A percentile compares a stretch with the other conserved stretches of the same genome.
Evolutionary conservation across 495 filamentous ascomycete genomes (phyloP).

Genomic region (Hypoxylon lenormandii): DNA sequence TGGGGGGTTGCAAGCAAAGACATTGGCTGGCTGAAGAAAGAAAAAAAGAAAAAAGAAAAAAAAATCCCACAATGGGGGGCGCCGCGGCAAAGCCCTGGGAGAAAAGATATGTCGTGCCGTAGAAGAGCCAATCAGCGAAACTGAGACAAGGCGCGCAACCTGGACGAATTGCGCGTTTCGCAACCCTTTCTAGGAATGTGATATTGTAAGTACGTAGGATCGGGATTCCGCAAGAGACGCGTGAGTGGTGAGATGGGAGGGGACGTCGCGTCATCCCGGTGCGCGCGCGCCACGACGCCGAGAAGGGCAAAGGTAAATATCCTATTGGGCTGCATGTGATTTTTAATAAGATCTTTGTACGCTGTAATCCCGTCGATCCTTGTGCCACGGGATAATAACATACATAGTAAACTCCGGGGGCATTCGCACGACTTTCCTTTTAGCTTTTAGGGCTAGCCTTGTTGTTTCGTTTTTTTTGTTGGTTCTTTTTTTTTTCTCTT

Average conservation of each 20-base stretch:
- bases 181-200: slow-evolving; percentile 12
- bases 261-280: slow-evolving; percentile 42
- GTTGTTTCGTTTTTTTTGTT: too few species aligned
- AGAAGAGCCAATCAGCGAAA: slow-evolving; percentile 28
- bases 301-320: slow-evolving; percentile 35
- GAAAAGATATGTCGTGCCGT: slow-evolving; percentile 22
- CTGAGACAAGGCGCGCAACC: slow-evolving; percentile 6
- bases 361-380: slow-evolving; percentile 26
- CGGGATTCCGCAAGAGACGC: slow-evolving; percentile 28
- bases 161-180: slow-evolving; percentile 41
- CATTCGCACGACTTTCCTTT: slow-evolving; percentile 16
- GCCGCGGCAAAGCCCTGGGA: too few species aligned
- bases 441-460: slow-evolving; percentile 37
- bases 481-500: too few species aligned
- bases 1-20: slow-evolving; percentile 13
- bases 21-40: slow-evolving; percentile 44
- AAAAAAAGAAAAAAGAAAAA: neutral
- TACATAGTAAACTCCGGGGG: slow-evolving; percentile 18
- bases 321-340: slow-evolving; percentile 37
- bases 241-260: slow-evolving; percentile 11
- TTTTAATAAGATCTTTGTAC: slow-evolving; percentile 12
- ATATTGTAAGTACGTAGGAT: slow-evolving; percentile 10
- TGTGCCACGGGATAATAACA: slow-evolving; percentile 28
- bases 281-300: slow-evolving; percentile 29
- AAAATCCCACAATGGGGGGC: slow-evolving; percentile 16